phyloP scores from a whole-genome alignment of 2,329 filamentous ascomycete species.

The Aspergillus sp. region DNA sequence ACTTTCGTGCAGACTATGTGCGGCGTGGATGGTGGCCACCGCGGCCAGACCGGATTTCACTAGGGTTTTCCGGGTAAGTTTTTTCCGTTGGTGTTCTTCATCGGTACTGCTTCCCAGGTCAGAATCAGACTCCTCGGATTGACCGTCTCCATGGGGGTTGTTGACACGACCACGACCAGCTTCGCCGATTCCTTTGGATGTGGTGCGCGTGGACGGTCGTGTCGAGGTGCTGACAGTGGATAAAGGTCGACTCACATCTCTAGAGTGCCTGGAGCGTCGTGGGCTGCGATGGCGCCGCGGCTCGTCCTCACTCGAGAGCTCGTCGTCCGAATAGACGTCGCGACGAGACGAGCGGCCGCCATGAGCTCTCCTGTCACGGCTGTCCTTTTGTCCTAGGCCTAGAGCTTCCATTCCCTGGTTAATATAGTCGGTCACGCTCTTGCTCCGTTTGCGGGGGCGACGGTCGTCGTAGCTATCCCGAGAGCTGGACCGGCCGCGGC shows the following conservation, averaged over 20 bases:
- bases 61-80: conserved; percentile 67
- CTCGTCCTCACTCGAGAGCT: conserved; percentile 36
- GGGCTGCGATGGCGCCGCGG: conserved; percentile 33
- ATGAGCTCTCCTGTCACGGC: conserved; percentile 29
- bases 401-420: conserved; percentile 48
- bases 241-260: conserved; percentile 48
- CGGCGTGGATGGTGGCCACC: conserved; percentile 69
- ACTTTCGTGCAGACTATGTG: conserved; percentile 64
- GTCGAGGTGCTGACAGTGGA: conserved; percentile 27
- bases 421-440: conserved; percentile 50
- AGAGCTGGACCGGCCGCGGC: conserved; percentile 48
- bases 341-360: conserved; percentile 35
- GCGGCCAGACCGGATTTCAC: conserved; percentile 67
- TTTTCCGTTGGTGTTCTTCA: conserved; percentile 64
- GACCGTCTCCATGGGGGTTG: conserved; percentile 13
- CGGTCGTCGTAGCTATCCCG: conserved; percentile 57
- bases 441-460: conserved; percentile 47
- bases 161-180: conserved; percentile 15
- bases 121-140: conserved; percentile 47
- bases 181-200: conserved; percentile 24
- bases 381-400: conserved; percentile 41
- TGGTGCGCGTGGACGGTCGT: conserved; percentile 26
- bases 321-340: conserved; percentile 45
- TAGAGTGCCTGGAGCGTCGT: conserved; percentile 37
- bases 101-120: conserved; percentile 61